A percentile compares a stretch with the other conserved stretches of the same genome.
These are phyloP conservation scores for Xerocomus potaroensis DNA, from an alignment of 768 basidiomycete genomes.

Conservation along the genomic window DNA sequence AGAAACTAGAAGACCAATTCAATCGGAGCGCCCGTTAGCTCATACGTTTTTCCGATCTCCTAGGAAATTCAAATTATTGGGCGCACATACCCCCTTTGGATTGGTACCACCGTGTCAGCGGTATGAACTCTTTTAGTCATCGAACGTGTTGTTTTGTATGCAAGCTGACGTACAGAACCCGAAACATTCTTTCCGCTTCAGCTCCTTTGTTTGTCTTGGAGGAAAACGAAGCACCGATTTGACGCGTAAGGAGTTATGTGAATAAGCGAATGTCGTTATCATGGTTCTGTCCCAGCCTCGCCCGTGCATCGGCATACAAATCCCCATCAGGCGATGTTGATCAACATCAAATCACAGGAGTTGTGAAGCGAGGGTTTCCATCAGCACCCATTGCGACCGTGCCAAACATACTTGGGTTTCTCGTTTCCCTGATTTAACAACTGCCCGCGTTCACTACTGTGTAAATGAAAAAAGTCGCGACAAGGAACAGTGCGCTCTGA, in stretches of 20 bases:
- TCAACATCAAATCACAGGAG: slow-evolving; percentile 92
- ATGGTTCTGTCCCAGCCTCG: slow-evolving; percentile 97
- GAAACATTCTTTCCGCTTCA: not conserved
- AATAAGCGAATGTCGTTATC: slow-evolving; percentile 86
- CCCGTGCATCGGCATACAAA: slow-evolving; percentile 86
- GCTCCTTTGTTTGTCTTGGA: not conserved
- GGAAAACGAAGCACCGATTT: not conserved
- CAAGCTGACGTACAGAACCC: slow-evolving; percentile 14
- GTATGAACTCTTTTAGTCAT: slow-evolving; percentile 89
- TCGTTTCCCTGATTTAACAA: not conserved
- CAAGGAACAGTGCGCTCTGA: not conserved
- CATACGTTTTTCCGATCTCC: slow-evolving; percentile 92
- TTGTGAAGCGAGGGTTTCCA: slow-evolving; percentile 32
- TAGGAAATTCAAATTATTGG: slow-evolving; percentile 62
- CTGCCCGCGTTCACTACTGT: not conserved
- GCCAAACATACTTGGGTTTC: not conserved
- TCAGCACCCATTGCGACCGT: not conserved
- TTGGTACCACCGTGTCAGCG: slow-evolving; percentile 93
- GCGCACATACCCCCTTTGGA: slow-evolving; percentile 96
- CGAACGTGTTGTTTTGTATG: slow-evolving; percentile 81
- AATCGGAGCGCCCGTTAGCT: slow-evolving; percentile 40
- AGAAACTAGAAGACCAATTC: slow-evolving; percentile 8
- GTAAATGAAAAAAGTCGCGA: not conserved
- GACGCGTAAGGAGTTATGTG: not conserved
- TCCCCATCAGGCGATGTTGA: slow-evolving; percentile 96